Percentiles rank a stretch among this genome's conserved stretches.
These are phyloP conservation scores for Pelargonium nanum DNA, from an alignment of 345 rosid species.

Conservation along the genomic window DNA sequence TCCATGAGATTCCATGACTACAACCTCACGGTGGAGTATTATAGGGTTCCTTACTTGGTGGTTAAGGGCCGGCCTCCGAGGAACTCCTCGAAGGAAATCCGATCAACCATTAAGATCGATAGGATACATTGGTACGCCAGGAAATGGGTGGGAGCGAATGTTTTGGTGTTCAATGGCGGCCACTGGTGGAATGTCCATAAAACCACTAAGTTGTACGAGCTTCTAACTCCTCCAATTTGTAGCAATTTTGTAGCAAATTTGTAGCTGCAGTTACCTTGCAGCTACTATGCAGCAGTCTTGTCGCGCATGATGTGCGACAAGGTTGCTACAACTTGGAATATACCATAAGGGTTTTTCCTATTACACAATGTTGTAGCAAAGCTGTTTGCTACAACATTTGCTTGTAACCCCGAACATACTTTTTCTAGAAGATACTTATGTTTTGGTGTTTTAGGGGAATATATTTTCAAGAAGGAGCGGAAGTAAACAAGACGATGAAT, in stretches of 20 bases:
- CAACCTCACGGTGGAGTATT: conserved; percentile 71
- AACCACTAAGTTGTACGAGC: conserved; percentile 28
- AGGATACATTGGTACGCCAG: conserved; percentile 52
- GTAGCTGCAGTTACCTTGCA: too few species aligned
- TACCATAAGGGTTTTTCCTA: too few species aligned
- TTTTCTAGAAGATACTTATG: background rate
- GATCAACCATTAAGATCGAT: conserved; percentile 44
- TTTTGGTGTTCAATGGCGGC: conserved; percentile 64
- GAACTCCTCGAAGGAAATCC: conserved; percentile 28
- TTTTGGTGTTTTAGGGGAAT: conserved; percentile 33
- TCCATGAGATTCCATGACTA: conserved; percentile 56
- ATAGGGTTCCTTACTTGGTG: conserved; percentile 67
- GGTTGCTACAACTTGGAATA: too few species aligned
- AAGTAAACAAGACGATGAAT: conserved; percentile 46
- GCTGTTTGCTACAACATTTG: too few species aligned
- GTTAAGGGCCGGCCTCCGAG: conserved; percentile 44
- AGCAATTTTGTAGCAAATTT: too few species aligned
- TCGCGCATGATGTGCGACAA: too few species aligned
- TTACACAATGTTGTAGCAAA: too few species aligned
- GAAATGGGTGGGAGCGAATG: conserved; percentile 58
- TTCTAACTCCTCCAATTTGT: too few species aligned
- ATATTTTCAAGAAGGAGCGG: conserved; percentile 61
- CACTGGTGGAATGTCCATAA: conserved; percentile 85
- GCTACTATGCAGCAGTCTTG: too few species aligned
- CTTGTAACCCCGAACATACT: too few species aligned